Evolutionary conservation across 768 basidiomycete genomes (phyloP), one percentile per base, ranked within the genome.

Genomic region (Rhodosporidiobolus odoratus): DNA sequence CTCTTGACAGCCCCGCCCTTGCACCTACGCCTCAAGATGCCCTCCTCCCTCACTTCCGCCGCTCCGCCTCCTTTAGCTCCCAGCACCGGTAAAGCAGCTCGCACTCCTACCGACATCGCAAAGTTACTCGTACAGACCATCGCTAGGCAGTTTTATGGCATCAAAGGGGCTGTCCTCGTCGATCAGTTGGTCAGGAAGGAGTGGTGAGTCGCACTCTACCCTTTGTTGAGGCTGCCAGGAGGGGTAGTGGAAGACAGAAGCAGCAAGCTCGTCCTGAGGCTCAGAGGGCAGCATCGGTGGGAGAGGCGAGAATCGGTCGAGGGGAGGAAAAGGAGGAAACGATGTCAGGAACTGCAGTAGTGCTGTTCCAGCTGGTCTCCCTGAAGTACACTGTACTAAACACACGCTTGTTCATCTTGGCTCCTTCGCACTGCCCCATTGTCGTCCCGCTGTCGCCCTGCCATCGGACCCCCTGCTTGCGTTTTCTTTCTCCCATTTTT

Each of bases 131-230:
- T 96, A 74, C 92, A 96, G 79, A 89, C 91, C 82, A 92, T 95
- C 78, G 87, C 89, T 56, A 86, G 95, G 76, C 88, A 89, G 41
- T 98, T 99, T 81, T 99, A 97, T 81, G 96, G 97, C 79, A 84
- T 91, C 54, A 90, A 90, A 77, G 92, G 84, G 80, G 90, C 88
- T 76, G 89, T 98, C 71, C 87, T 97, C 71, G 82, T 97, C 84
- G 95, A 97, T 82, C 90, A 95, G 81, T 86, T 99, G 79, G 87
- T 91, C 69, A 87, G 89, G 73, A 88, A 92, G 81, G 87, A 90
- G 74, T 92, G 93, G 94, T 98, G 86, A 89, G 95, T 90, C 23
- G 12, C 13, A 34, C 40, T 41, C n/a, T 25, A 8, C 50, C 12
- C 23, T 43, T 8, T 3, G 25, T 27, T 6, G 7, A 41, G 8